Evolutionary conservation across 2,329 filamentous ascomycete species (phyloP), one percentile per base, ranked within the genome.

Genomic region (Fusarium sp.): DNA sequence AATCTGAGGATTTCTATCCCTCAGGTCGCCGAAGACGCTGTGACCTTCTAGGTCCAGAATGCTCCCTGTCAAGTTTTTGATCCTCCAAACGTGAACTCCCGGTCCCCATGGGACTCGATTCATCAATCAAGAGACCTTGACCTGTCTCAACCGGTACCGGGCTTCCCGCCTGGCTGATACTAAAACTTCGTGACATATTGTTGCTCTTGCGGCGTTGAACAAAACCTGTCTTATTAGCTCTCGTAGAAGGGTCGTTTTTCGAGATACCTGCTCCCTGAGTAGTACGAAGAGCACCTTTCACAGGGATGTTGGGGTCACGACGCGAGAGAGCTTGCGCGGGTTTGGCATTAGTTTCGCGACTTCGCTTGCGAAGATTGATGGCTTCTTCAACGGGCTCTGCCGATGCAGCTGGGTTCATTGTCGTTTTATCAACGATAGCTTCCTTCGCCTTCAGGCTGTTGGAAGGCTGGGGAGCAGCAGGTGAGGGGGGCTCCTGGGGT

Each of bases 81-180:
- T 58, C 56, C 33, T 33, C 40, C 50, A 25, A 16, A 16, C 60
- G 29, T 5, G 20, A 36, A 13, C 53, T 59, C 20, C 33, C 44
- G 16, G 14, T 29, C 7, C 40, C 5, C n/a, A 42, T 9, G 2
- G 36, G 42, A 14, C 36, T 51, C 40, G 56, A 31, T 25, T 56
- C 49, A 16, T 56, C 40, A 5, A 42, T 50, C 5, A 51, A 51
- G 4, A 46, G 49, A n/a, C 18, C 31, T 14, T 49, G 58, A 3
- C 51, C 51, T 18, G 38, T 50, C 18, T 55, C 65, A 18, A 62
- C n/a, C 8, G 68, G 72, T 14, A 75, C 55, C 0, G 75, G 75
- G n/a, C 75, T 77, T 11, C 75, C 75, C 7, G 51, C 69, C 16
- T 74, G 74, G 7, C 73, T 75, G 18, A 77, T 33, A 40, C 73